phyloP scores from a whole-genome alignment of 2,329 filamentous ascomycete genomes.

The Pseudogymnoascus sp. region DNA sequence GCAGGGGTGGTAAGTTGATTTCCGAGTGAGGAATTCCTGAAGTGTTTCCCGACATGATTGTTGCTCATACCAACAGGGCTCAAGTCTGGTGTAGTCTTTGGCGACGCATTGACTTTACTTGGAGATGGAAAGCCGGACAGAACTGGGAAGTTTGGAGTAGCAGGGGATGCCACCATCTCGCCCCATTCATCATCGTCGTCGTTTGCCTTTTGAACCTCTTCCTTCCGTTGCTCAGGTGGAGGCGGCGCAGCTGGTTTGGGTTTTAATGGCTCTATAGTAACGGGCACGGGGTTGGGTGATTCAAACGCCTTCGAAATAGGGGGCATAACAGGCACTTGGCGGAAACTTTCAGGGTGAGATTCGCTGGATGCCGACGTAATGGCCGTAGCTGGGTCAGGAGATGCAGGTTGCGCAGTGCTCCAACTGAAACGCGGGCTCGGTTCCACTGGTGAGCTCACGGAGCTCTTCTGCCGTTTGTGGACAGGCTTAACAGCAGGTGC shows the following conservation, averaged over 20 bases:
- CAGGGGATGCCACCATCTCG: constrained; percentile 30
- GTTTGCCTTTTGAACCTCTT: neutral
- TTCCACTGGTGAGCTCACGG: neutral
- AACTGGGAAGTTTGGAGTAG: constrained; percentile 14
- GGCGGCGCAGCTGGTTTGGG: neutral
- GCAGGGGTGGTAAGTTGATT: neutral
- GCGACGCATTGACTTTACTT: neutral
- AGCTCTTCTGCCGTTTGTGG: neutral
- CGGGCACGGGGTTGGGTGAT: neutral
- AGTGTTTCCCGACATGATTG: neutral
- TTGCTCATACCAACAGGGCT: neutral
- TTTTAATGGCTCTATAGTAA: neutral
- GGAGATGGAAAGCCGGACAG: neutral
- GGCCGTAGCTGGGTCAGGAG: neutral
- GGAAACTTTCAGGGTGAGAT: neutral
- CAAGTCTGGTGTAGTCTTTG: neutral
- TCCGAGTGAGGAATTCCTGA: neutral
- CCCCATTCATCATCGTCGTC: constrained; percentile 31
- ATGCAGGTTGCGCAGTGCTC: neutral
- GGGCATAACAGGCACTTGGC: neutral
- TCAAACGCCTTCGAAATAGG: neutral
- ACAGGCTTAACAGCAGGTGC: neutral
- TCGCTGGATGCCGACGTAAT: neutral
- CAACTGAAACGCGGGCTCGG: neutral
- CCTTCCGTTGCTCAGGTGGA: neutral